Conservation (phyloP, 106 monocot genomes). For the Posidonia australis region DNA sequence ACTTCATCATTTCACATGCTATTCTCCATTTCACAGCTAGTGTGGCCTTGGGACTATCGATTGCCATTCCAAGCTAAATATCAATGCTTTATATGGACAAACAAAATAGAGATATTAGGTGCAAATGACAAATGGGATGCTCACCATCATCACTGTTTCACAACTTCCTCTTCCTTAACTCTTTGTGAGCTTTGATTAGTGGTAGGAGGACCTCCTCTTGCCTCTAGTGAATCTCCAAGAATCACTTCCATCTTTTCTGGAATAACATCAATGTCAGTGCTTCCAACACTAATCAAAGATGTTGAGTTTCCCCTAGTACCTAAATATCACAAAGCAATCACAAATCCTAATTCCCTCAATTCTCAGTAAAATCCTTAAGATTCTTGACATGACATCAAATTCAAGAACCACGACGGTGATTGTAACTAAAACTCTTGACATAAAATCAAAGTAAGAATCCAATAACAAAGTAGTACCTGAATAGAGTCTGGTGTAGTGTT, state of each 20-base stretch:
- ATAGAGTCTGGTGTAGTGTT: not conserved
- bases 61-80: conserved; percentile 78
- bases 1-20: conserved; percentile 89
- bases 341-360: too few species aligned
- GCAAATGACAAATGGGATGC: too few species aligned
- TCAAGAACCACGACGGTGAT: too few species aligned
- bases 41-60: conserved; percentile 81
- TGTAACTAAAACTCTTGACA: too few species aligned
- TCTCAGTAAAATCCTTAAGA: too few species aligned
- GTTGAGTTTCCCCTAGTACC: not conserved
- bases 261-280: not conserved
- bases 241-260: not conserved
- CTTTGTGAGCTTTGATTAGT: too few species aligned
- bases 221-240: not conserved
- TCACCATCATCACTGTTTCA: too few species aligned
- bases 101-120: not conserved
- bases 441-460: too few species aligned
- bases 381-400: too few species aligned
- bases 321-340: too few species aligned
- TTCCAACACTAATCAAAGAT: not conserved
- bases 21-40: conserved; percentile 77
- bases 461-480: too few species aligned
- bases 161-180: too few species aligned
- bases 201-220: conserved; percentile 4
- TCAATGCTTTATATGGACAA: conserved; percentile 37